These are phyloP conservation scores for Lentinula raphanica DNA, from an alignment of 768 basidiomycete species.

Conservation along the genomic window DNA sequence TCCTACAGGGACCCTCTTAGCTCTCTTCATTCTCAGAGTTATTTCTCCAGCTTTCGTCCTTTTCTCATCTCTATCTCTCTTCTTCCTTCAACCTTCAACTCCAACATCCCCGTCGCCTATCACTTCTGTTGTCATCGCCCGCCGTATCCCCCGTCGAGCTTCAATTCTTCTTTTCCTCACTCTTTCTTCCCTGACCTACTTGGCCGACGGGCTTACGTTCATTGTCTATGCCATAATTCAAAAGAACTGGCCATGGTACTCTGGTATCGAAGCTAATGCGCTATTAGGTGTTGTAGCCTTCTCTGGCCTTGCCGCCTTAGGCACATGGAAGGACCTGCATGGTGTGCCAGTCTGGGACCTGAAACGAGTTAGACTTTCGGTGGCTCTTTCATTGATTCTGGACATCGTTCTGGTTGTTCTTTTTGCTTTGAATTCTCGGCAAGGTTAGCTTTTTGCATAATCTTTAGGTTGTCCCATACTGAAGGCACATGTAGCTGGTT, in stretches of 20 bases:
- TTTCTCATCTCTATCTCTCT: slow-evolving; percentile 55
- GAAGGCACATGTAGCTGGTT: slow-evolving; percentile 12
- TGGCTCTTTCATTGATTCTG: slow-evolving; percentile 48
- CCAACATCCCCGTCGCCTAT: slow-evolving; percentile 56
- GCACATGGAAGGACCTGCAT: slow-evolving; percentile 74
- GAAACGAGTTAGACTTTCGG: slow-evolving; percentile 49
- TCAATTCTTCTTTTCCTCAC: slow-evolving; percentile 70
- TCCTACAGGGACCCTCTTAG: slow-evolving; percentile 15
- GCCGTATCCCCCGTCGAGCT: slow-evolving; percentile 66
- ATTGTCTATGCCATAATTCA: slow-evolving; percentile 59
- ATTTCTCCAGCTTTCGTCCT: slow-evolving; percentile 65
- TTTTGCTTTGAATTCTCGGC: slow-evolving; percentile 34
- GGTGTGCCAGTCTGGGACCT: slow-evolving; percentile 66
- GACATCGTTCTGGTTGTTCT: slow-evolving; percentile 60
- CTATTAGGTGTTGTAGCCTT: slow-evolving; percentile 67
- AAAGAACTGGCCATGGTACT: slow-evolving; percentile 57
- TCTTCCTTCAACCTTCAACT: slow-evolving; percentile 41
- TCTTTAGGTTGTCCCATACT: slow-evolving; percentile 10
- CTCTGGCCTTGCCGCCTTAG: slow-evolving; percentile 66
- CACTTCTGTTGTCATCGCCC: slow-evolving; percentile 71
- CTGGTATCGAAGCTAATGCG: slow-evolving; percentile 64
- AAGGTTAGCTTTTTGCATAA: slow-evolving; percentile 23
- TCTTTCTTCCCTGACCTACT: slow-evolving; percentile 64
- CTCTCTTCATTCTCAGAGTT: slow-evolving; percentile 56
- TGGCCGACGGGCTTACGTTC: slow-evolving; percentile 73